Conservation (phyloP, 306 rosid genomes). For the Cicer pinnatifidum region DNA sequence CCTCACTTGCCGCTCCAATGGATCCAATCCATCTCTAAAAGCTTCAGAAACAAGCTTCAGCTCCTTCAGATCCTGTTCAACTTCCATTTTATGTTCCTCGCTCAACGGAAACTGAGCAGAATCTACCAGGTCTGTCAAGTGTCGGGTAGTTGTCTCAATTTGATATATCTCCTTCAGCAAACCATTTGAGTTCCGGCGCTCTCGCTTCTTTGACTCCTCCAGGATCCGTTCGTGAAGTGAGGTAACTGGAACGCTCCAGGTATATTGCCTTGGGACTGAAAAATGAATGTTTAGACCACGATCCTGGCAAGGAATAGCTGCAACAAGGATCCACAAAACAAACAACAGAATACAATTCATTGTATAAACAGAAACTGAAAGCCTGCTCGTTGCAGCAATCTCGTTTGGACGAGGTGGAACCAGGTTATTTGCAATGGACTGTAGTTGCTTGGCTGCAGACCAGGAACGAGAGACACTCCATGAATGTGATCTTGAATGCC, state of each 20-base stretch:
- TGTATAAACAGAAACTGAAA: slow-evolving; percentile 69
- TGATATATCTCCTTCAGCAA: slow-evolving; percentile 88
- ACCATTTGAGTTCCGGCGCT: slow-evolving; percentile 68
- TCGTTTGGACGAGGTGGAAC: slow-evolving; percentile 77
- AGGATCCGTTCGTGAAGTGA: slow-evolving; percentile 70
- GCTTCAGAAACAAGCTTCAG: slow-evolving; percentile 59
- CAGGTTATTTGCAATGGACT: slow-evolving; percentile 77
- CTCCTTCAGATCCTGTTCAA: slow-evolving; percentile 62
- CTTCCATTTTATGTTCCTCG: slow-evolving; percentile 67
- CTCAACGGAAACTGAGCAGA: slow-evolving; percentile 75
- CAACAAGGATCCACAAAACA: slow-evolving; percentile 80
- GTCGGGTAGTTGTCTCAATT: slow-evolving; percentile 67
- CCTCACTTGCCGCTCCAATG: slow-evolving; percentile 78
- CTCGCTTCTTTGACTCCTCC: slow-evolving; percentile 85
- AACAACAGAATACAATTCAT: slow-evolving; percentile 75
- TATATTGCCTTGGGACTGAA: slow-evolving; percentile 64
- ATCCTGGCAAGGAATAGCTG: slow-evolving; percentile 95
- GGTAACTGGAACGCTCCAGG: slow-evolving; percentile 67
- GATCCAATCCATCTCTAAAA: slow-evolving; percentile 67
- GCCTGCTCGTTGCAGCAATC: slow-evolving; percentile 63
- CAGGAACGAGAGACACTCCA: slow-evolving; percentile 92
- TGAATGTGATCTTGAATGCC: slow-evolving; percentile 92
- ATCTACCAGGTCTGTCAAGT: slow-evolving; percentile 74
- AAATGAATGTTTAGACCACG: slow-evolving; percentile 74
- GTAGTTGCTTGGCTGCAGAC: slow-evolving; percentile 94